A percentile compares a stretch with the other conserved stretches of the same genome.
Evolutionary conservation across 108 stramenopile genomes (phyloP).

Genomic region (Cyclotella cryptica): DNA sequence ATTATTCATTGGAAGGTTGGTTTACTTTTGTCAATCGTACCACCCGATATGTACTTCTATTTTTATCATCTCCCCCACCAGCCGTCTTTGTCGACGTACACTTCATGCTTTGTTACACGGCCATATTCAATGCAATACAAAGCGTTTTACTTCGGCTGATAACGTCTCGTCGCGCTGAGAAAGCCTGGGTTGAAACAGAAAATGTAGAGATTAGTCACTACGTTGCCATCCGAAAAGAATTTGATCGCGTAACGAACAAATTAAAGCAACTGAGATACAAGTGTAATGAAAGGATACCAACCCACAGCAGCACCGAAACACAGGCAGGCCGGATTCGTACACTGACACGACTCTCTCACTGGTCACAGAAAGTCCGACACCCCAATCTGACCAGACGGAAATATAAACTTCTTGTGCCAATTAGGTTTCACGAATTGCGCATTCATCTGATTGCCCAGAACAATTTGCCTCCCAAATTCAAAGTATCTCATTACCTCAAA

Average conservation of each 20-base stretch:
- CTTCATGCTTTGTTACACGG: constrained; percentile 89
- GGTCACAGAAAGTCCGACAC: constrained; percentile 37
- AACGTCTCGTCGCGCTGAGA: constrained; percentile 56
- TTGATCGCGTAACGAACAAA: constrained; percentile 63
- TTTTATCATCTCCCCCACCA: not conserved
- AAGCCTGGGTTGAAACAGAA: constrained; percentile 85
- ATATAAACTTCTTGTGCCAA: constrained; percentile 68
- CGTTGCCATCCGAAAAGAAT: constrained; percentile 89
- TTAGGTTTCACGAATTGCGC: constrained; percentile 87
- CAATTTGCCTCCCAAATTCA: constrained; percentile 73
- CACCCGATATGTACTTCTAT: no score
- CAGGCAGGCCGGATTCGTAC: no score
- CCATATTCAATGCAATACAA: constrained; percentile 88
- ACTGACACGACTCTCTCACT: not conserved
- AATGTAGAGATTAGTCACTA: constrained; percentile 87
- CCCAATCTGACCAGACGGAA: constrained; percentile 45
- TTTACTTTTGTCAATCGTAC: no score
- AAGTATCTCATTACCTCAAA: constrained; percentile 84
- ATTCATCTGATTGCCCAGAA: constrained; percentile 82
- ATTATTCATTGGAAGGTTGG: constrained; percentile 58
- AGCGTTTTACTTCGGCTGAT: constrained; percentile 61
- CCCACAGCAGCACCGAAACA: no score
- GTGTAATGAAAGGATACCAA: not conserved
- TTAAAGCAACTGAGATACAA: not conserved
- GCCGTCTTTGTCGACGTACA: constrained; percentile 86